These are phyloP conservation scores for Aspergillus sp. DNA, from an alignment of 2,329 filamentous ascomycete species.

Conservation along the genomic window DNA sequence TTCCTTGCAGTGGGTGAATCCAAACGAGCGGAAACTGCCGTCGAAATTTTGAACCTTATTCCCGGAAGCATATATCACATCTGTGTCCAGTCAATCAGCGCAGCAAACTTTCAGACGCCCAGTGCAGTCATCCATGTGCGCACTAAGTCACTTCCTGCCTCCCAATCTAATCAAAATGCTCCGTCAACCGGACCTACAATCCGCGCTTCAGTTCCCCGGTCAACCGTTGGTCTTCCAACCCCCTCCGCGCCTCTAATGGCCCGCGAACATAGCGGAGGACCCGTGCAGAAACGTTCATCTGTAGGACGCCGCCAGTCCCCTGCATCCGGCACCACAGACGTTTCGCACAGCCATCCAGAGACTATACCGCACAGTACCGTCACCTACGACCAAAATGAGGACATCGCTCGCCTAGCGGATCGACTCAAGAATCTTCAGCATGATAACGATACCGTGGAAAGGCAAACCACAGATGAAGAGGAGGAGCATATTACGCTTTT, in stretches of 20 bases:
- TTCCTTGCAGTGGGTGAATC: conserved; percentile 73
- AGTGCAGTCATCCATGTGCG: conserved; percentile 81
- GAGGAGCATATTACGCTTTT: conserved; percentile 67
- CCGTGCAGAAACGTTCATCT: conserved; percentile 62
- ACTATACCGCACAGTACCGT: conserved; percentile 34
- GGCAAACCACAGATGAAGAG: conserved; percentile 66
- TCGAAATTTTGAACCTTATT: conserved; percentile 83
- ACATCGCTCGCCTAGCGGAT: conserved; percentile 75
- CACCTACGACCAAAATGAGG: conserved; percentile 61
- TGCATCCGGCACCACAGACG: conserved; percentile 53
- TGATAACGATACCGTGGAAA: conserved; percentile 78
- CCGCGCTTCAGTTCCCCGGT: conserved; percentile 54
- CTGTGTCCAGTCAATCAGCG: conserved; percentile 85
- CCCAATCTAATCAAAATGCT: conserved; percentile 36
- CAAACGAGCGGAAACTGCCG: conserved; percentile 76
- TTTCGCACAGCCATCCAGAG: conserved; percentile 41
- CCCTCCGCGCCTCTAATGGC: conserved; percentile 61
- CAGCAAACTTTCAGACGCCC: conserved; percentile 87
- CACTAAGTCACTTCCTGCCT: conserved; percentile 59
- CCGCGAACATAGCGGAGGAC: conserved; percentile 64
- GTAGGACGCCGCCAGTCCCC: conserved; percentile 75
- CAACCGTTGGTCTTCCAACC: conserved; percentile 55
- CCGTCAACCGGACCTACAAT: conserved; percentile 43
- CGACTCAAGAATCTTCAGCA: conserved; percentile 76
- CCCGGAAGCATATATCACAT: conserved; percentile 91